A percentile compares a stretch with the other conserved stretches of the same genome.
Evolutionary conservation across 2,329 filamentous ascomycete species (phyloP).

Genomic region (Moelleriella libera): DNA sequence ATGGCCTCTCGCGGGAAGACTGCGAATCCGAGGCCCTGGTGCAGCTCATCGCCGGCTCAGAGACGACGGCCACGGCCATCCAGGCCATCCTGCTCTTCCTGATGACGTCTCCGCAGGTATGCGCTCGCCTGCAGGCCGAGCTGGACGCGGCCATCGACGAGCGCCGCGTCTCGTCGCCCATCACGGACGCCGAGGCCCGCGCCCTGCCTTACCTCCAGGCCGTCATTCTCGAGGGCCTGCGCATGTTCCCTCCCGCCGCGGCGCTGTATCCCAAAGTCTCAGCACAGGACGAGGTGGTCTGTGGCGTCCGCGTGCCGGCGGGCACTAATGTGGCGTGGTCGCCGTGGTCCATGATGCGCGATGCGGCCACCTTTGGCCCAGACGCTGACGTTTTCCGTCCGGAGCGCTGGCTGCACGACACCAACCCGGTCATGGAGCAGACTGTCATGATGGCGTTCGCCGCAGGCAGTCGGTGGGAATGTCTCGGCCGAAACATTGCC

Average conservation of each 20-base stretch:
- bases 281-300: not conserved
- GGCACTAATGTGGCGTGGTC: constrained; percentile 1
- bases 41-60: constrained; percentile 3
- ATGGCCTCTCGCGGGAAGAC: not conserved
- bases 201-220: constrained; percentile 27
- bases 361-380: not conserved
- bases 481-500: constrained; percentile 1
- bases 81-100: constrained; percentile 33
- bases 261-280: constrained; percentile 12
- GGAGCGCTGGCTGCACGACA: not conserved
- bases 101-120: constrained; percentile 28
- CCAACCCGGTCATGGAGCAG: not conserved
- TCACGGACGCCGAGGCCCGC: constrained; percentile 20
- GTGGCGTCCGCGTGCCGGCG: not conserved
- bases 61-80: constrained; percentile 28
- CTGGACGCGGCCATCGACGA: constrained; percentile 8
- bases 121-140: constrained; percentile 22
- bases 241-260: constrained; percentile 14
- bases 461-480: constrained; percentile 1
- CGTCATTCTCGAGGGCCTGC: constrained; percentile 28
- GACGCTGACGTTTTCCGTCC: constrained; percentile 1
- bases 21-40: constrained; percentile 1
- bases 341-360: not conserved
- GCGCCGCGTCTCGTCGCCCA: constrained; percentile 12
- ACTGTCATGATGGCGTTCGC: constrained; percentile 1